Conservation (phyloP, 2,329 filamentous ascomycete species). For the Pseudogymnoascus sp. region DNA sequence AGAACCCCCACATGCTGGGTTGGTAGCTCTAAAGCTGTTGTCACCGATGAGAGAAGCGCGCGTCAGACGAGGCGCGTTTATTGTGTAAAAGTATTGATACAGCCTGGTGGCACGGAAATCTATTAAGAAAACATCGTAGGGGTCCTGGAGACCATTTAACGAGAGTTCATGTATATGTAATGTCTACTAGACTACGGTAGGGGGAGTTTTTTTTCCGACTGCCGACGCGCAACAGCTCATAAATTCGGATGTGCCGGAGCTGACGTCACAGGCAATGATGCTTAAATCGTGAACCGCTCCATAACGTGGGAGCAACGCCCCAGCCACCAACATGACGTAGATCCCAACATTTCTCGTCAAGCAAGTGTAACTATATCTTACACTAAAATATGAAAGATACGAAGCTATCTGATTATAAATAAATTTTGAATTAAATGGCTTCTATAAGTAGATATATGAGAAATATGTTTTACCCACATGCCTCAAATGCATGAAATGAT, state of each 20-base stretch:
- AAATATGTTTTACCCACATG: not conserved
- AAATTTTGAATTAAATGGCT: not conserved
- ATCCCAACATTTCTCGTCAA: not conserved
- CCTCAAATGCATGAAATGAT: not conserved
- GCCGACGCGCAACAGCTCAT: not conserved
- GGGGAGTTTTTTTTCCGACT: not conserved
- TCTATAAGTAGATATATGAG: not conserved
- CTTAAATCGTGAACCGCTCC: not conserved
- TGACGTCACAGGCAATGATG: not conserved
- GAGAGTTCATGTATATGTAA: conserved; percentile 1
- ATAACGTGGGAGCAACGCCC: not conserved
- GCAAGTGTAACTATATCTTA: not conserved
- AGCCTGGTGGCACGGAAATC: not conserved
- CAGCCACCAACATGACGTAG: not conserved
- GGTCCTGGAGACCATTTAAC: not conserved
- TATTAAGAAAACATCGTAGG: not conserved
- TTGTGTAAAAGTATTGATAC: not conserved
- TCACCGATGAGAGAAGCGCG: not conserved
- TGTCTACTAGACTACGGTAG: not conserved
- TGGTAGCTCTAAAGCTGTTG: not conserved
- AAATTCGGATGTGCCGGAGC: conserved; percentile 1
- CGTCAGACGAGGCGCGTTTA: not conserved
- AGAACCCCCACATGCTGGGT: conserved; percentile 26
- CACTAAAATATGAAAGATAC: too few species aligned
- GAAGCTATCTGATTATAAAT: not conserved